phyloP scores from a whole-genome alignment of 495 filamentous ascomycete genomes.

The Aspergillus asperescens region DNA sequence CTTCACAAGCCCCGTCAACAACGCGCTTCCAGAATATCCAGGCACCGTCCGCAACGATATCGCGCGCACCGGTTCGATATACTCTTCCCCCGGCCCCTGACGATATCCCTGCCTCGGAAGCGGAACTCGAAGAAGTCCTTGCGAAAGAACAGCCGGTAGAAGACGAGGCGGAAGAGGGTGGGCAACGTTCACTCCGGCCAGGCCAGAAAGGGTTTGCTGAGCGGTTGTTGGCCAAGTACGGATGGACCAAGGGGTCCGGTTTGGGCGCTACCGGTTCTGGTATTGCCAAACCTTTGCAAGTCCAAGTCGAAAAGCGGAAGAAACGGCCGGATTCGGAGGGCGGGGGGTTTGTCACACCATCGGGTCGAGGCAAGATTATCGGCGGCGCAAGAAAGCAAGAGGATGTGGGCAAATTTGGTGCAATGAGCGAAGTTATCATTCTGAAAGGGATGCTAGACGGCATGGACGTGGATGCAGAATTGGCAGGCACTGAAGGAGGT shows the following conservation, averaged over 20 bases:
- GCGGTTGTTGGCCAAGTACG: slow-evolving; percentile 84
- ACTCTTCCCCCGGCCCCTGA: slow-evolving; percentile 55
- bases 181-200: slow-evolving; percentile 60
- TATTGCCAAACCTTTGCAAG: slow-evolving; percentile 75
- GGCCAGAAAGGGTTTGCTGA: slow-evolving; percentile 81
- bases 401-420: slow-evolving; percentile 60
- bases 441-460: slow-evolving; percentile 76
- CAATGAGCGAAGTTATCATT: slow-evolving; percentile 74
- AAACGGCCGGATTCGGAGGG: slow-evolving; percentile 74
- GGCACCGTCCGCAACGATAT: slow-evolving; percentile 57
- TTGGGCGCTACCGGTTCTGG: slow-evolving; percentile 75
- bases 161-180: slow-evolving; percentile 43
- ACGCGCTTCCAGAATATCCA: slow-evolving; percentile 38
- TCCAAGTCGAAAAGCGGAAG: slow-evolving; percentile 76
- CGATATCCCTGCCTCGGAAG: slow-evolving; percentile 52
- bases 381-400: slow-evolving; percentile 51
- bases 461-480: slow-evolving; percentile 66
- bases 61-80: slow-evolving; percentile 83
- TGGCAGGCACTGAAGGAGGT: slow-evolving; percentile 48
- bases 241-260: slow-evolving; percentile 83
- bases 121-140: slow-evolving; percentile 49
- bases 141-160: slow-evolving; percentile 48
- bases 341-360: slow-evolving; percentile 65
- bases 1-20: slow-evolving; percentile 30
- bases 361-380: slow-evolving; percentile 74